Evolutionary conservation across 139 green algal species (phyloP).

Genomic region (Picochlorum sp.): DNA sequence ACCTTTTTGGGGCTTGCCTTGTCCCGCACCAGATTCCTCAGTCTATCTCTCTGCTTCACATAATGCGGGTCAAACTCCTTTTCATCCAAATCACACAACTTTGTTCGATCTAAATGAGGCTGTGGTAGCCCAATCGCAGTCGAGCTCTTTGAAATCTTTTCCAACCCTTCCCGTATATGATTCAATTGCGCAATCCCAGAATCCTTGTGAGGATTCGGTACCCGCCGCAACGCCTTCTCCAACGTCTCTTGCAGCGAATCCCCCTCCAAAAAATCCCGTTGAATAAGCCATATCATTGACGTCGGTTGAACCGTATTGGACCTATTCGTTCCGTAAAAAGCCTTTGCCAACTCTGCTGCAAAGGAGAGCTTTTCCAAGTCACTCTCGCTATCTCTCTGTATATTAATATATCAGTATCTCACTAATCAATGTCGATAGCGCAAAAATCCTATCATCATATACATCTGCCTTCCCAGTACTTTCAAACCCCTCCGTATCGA

Average conservation of each 20-base stretch:
- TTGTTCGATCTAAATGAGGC: conserved; percentile 83
- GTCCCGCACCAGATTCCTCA: conserved; percentile 29
- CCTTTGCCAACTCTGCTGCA: conserved; percentile 76
- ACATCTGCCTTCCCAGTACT: conserved; percentile 70
- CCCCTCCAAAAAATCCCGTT: conserved; percentile 84
- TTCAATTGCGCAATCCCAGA: conserved; percentile 43
- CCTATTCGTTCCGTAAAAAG: conserved; percentile 38
- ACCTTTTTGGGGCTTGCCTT: conserved; percentile 45
- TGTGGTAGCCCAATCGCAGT: conserved; percentile 65
- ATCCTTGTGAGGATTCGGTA: conserved; percentile 65
- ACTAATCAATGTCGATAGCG: conserved; percentile 66
- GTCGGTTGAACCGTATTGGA: conserved; percentile 37
- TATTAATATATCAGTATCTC: conserved; percentile 78
- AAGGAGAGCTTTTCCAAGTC: conserved; percentile 89
- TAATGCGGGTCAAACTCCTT: conserved; percentile 32
- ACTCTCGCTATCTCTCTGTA: conserved; percentile 80
- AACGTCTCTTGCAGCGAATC: conserved; percentile 62
- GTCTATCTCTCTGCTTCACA: conserved; percentile 24
- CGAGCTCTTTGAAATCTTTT: conserved; percentile 47
- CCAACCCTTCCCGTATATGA: conserved; percentile 1
- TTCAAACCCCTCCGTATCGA: conserved; percentile 95
- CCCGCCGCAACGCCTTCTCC: conserved; percentile 45
- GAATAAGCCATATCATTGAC: conserved; percentile 88
- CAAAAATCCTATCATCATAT: conserved; percentile 95
- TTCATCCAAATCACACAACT: conserved; percentile 48